Conservation (phyloP, 73 alveolate genomes). For the Paramecium primaurelia region DNA sequence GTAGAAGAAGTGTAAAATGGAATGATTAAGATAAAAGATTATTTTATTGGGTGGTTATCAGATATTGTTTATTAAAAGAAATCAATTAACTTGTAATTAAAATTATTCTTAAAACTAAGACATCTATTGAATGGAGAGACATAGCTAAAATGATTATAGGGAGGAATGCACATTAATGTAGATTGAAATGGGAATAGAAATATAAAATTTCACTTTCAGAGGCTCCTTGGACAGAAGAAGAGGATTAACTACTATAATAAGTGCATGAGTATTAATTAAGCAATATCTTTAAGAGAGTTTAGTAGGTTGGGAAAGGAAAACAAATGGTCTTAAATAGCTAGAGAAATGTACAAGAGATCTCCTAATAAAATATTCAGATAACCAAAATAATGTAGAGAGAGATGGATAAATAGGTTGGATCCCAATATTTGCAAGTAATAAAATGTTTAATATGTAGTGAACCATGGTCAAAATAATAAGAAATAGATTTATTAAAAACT, state of each 20-base stretch:
- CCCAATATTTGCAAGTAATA: slow-evolving; percentile 36
- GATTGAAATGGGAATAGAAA: slow-evolving; percentile 46
- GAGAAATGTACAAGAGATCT: slow-evolving; percentile 45
- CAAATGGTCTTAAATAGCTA: slow-evolving; percentile 33
- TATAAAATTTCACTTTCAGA: slow-evolving; percentile 35
- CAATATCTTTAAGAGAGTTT: not conserved
- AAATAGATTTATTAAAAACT: slow-evolving; percentile 23
- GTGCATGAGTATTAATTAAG: not conserved
- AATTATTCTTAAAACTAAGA: not conserved
- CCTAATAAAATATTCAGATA: slow-evolving; percentile 22
- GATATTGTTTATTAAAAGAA: slow-evolving; percentile 13
- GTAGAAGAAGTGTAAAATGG: slow-evolving; percentile 41
- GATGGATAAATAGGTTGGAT: slow-evolving; percentile 34
- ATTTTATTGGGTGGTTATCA: slow-evolving; percentile 43
- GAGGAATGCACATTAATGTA: slow-evolving; percentile 36
- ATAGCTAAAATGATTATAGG: slow-evolving; percentile 7
- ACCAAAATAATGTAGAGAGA: slow-evolving; percentile 42
- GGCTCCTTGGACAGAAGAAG: slow-evolving; percentile 35
- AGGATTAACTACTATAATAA: not conserved
- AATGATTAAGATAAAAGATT: slow-evolving; percentile 16
- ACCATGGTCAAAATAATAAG: slow-evolving; percentile 21
- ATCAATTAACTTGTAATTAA: slow-evolving; percentile 1
- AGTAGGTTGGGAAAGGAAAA: slow-evolving; percentile 26
- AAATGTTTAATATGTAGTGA: not conserved
- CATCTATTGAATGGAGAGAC: slow-evolving; percentile 33